phyloP scores from a whole-genome alignment of 768 basidiomycete genomes.

The Inosperma sp. region DNA sequence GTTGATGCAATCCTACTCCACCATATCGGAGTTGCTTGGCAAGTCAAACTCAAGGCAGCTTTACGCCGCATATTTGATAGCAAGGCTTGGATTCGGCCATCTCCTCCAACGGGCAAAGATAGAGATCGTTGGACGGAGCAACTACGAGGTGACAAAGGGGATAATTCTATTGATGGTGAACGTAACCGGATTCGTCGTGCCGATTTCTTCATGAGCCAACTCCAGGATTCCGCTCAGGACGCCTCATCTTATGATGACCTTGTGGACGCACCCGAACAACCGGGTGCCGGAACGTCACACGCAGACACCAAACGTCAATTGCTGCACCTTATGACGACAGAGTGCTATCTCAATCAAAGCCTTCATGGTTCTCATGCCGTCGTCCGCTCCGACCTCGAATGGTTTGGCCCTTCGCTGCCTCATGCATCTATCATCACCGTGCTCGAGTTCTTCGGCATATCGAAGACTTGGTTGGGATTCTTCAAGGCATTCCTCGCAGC shows the following conservation, averaged over 20 bases:
- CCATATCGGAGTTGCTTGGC: conserved; percentile 42
- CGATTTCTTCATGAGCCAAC: conserved; percentile 35
- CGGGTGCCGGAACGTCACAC: conserved; percentile 14
- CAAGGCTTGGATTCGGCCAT: conserved; percentile 34
- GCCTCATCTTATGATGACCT: conserved; percentile 23
- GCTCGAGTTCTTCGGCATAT: conserved; percentile 37
- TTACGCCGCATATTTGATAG: conserved; percentile 29
- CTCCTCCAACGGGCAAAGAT: conserved; percentile 13
- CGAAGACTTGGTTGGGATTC: conserved; percentile 32
- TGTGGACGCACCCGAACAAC: conserved; percentile 18
- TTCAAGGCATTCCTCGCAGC: conserved; percentile 33
- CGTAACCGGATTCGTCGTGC: conserved; percentile 23
- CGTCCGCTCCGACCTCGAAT: conserved; percentile 40
- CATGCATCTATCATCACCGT: conserved; percentile 38
- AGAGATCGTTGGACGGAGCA: conserved; percentile 20
- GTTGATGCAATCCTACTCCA: conserved; percentile 43
- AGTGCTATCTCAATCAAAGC: conserved; percentile 36
- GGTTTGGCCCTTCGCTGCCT: conserved; percentile 41
- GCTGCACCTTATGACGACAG: conserved; percentile 38
- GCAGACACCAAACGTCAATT: conserved; percentile 36
- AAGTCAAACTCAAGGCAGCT: conserved; percentile 32
- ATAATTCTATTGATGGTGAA: conserved; percentile 24
- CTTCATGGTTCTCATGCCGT: conserved; percentile 33
- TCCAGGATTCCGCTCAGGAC: conserved; percentile 19
- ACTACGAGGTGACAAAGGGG: conserved; percentile 14